phyloP scores from a whole-genome alignment of 2,329 filamentous ascomycete species.

The Trichoderma guizhouense region DNA sequence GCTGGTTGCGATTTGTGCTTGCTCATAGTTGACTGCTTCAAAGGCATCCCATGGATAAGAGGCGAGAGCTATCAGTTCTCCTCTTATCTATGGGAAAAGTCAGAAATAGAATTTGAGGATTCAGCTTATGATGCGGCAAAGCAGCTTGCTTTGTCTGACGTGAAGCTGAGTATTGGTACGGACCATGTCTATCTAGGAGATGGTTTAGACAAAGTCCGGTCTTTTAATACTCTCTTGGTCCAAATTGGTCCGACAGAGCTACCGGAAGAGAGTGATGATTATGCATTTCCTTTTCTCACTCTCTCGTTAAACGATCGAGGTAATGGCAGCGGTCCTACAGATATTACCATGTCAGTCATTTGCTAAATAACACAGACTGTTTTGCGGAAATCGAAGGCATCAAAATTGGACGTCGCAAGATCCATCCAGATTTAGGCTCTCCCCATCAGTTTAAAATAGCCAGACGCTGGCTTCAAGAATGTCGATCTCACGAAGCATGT shows the following conservation, averaged over 20 bases:
- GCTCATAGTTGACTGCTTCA: slow-evolving; percentile 7
- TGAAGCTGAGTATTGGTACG: background rate
- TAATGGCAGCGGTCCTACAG: background rate
- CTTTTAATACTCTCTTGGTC: background rate
- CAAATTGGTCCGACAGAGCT: background rate
- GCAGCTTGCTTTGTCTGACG: background rate
- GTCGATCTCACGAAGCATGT: background rate
- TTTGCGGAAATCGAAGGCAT: background rate
- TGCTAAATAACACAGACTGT: background rate
- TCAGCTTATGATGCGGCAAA: background rate
- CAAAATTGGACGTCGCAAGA: background rate
- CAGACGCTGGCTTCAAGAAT: background rate
- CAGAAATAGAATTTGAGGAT: background rate
- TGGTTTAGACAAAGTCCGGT: background rate
- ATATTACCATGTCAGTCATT: background rate
- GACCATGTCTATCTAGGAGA: background rate
- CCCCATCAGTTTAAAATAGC: background rate
- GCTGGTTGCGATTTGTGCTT: slow-evolving; percentile 7
- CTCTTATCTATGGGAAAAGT: background rate
- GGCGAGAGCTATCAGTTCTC: background rate
- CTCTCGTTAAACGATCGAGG: background rate
- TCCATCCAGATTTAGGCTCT: background rate
- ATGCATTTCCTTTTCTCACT: background rate
- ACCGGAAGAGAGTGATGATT: background rate
- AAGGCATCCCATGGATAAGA: background rate